Base-by-base conservation (phyloP, 306 rosid genomes). In the Nissolia schottii region DNA sequence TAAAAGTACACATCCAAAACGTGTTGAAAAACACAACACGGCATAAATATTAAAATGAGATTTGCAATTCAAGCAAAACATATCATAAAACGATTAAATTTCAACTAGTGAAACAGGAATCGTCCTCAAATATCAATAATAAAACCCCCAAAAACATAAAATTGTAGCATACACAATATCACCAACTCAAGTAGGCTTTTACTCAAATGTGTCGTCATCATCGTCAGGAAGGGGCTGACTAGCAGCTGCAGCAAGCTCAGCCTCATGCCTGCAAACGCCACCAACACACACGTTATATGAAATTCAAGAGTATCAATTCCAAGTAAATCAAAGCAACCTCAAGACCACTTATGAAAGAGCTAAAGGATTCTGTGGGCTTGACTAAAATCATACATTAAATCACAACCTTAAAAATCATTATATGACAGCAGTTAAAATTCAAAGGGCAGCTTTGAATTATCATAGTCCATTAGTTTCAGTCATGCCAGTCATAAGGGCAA, bases 191-290 rank as follows among this genome's bases (percentile, higher is more conserved):
- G 34, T 71, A 58, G 50, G 43, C n/a, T 45, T 41, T 74, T n/a
- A 93, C 70, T 90, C 97, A 57, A 93, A 90, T 34, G 88, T 28
- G 1, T 86, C 95, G 20, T 86, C 96, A 5, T 89, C 96, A 0
- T 92, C 97, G 15, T 92, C 96, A 0, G 94, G 94, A 62, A 92
- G 96, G 38, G 96, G 94, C 64, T 88, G 97, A 45, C 51, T 80
- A 50, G 90, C 90, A 71, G 94, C 96, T 40, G 71, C 48, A 5
- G 56, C 71, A 59, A 87, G 82, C 80, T 92, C 97, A 6, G 85
- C 86, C 56, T 91, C 97, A 14, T 91, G 96, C 84, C 96, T 88
- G 67, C 64, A 64, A 60, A 74, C 45, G 27, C 12, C 38, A 40
- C 40, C 22, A 66, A 15, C 3, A 50, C 14, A 67, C 15, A 3